phyloP scores from a whole-genome alignment of 768 basidiomycete species.

The Xerocomellus intermedius region DNA sequence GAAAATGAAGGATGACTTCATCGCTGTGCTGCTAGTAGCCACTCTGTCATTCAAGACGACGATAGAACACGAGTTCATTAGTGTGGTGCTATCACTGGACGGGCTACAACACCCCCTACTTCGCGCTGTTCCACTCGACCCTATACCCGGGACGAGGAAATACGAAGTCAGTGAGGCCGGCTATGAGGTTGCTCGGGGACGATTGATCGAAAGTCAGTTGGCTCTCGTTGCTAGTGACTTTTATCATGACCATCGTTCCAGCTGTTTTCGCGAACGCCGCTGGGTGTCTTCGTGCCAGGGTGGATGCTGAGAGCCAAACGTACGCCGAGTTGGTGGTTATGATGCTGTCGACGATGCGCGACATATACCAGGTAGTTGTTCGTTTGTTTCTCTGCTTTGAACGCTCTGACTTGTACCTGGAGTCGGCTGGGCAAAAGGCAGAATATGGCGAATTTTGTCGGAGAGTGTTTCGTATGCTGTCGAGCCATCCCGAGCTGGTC shows the following conservation, averaged over 20 bases:
- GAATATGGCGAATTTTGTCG: conserved; percentile 37
- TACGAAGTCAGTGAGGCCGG: conserved; percentile 32
- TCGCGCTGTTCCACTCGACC: conserved; percentile 30
- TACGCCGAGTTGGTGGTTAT: conserved; percentile 42
- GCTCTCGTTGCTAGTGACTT: conserved; percentile 3
- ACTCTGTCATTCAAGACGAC: conserved; percentile 47
- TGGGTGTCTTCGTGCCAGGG: conserved; percentile 31
- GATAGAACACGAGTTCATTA: conserved; percentile 58
- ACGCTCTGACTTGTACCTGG: conserved; percentile 7
- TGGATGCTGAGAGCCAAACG: conserved; percentile 35
- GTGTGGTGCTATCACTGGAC: conserved; percentile 58
- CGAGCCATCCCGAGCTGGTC: conserved; percentile 31
- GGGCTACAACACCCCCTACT: conserved; percentile 53
- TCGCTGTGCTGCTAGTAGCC: conserved; percentile 52
- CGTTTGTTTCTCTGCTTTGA: background rate
- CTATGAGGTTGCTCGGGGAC: conserved; percentile 35
- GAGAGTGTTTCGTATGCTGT: conserved; percentile 30
- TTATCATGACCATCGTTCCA: conserved; percentile 25
- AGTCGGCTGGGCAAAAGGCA: conserved; percentile 20
- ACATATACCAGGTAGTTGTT: conserved; percentile 41
- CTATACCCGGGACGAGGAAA: conserved; percentile 20
- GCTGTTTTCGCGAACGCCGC: conserved; percentile 48
- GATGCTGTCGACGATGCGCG: conserved; percentile 54
- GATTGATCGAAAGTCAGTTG: conserved; percentile 40
- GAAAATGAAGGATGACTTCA: conserved; percentile 48